These are phyloP conservation scores for Mycena vulgaris DNA, from an alignment of 768 basidiomycete genomes.

Conservation along the genomic window DNA sequence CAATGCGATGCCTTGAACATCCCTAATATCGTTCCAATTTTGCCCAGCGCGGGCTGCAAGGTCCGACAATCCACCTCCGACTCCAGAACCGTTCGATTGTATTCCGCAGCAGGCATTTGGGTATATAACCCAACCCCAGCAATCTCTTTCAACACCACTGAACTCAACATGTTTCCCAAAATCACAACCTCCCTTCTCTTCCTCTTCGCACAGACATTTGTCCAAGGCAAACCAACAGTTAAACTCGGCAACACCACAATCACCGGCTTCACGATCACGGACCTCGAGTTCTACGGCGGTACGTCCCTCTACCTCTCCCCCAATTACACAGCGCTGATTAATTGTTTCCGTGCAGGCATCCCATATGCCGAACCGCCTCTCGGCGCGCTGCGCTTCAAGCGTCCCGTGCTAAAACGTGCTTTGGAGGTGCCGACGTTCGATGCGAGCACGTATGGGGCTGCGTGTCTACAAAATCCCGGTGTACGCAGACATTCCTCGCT, in stretches of 20 bases:
- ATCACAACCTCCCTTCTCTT: conserved; percentile 1
- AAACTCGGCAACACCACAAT: conserved; percentile 10
- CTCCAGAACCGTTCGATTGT: too few relatives aligned
- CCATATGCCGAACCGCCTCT: conserved; percentile 50
- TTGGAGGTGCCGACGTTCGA: conserved; percentile 44
- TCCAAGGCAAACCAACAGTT: not conserved
- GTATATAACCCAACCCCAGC: too few relatives aligned
- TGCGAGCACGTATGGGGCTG: conserved; percentile 45
- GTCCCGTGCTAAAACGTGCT: conserved; percentile 41
- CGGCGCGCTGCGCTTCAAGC: conserved; percentile 46
- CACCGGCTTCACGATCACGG: not conserved
- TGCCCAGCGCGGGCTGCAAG: too few relatives aligned
- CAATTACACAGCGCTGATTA: not conserved
- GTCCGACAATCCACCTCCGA: too few relatives aligned
- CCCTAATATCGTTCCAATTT: too few relatives aligned
- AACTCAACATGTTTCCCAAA: conserved; percentile 4
- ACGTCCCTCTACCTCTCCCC: not conserved
- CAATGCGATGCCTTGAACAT: too few relatives aligned
- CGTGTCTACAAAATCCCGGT: conserved; percentile 47
- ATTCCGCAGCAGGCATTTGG: too few relatives aligned
- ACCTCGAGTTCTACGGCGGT: conserved; percentile 27
- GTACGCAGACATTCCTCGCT: too few relatives aligned
- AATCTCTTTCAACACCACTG: too few relatives aligned
- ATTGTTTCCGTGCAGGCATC: conserved; percentile 38
- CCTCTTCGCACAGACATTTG: not conserved